These are phyloP conservation scores for Pythium aquatile DNA, from an alignment of 352 stramenopile genomes.

Conservation along the genomic window DNA sequence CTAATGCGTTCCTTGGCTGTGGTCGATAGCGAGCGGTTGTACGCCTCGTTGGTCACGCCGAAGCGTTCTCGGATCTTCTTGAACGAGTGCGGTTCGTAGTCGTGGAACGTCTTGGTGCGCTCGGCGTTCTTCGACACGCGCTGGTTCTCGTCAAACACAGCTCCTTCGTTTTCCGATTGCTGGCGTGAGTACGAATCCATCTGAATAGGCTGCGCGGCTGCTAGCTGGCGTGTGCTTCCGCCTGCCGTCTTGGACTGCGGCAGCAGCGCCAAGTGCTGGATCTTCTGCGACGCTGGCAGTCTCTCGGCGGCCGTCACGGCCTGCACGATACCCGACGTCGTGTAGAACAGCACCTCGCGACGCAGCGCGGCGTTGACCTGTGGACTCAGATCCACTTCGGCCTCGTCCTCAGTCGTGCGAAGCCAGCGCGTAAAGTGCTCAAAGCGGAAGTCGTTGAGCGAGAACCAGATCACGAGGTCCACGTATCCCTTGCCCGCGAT, in stretches of 20 bases:
- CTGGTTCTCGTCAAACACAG: constrained; percentile 71
- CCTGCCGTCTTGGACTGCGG: constrained; percentile 58
- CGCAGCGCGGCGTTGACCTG: constrained; percentile 87
- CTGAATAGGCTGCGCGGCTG: constrained; percentile 1
- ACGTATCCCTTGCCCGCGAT: constrained; percentile 86
- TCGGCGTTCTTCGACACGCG: constrained; percentile 69
- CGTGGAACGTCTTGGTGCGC: constrained; percentile 74
- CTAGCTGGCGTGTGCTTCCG: constrained; percentile 2
- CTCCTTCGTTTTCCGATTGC: constrained; percentile 39
- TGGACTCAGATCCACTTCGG: constrained; percentile 82
- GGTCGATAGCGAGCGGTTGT: constrained; percentile 76
- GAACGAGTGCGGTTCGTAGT: constrained; percentile 86
- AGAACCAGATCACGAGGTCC: constrained; percentile 89
- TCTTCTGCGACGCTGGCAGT: constrained; percentile 69
- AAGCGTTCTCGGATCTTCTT: constrained; percentile 87
- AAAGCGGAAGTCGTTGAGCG: constrained; percentile 84
- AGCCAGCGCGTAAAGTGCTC: constrained; percentile 72
- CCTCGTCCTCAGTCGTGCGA: constrained; percentile 48
- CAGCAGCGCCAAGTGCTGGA: constrained; percentile 80
- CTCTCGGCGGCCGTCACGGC: constrained; percentile 78
- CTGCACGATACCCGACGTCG: constrained; percentile 87
- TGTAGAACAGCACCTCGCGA: constrained; percentile 89
- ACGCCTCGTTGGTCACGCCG: constrained; percentile 82
- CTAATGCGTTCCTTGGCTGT: constrained; percentile 88
- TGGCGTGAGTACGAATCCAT: constrained; percentile 50